Conservation (phyloP, 2,329 filamentous ascomycete species). For the Fusarium citri region DNA sequence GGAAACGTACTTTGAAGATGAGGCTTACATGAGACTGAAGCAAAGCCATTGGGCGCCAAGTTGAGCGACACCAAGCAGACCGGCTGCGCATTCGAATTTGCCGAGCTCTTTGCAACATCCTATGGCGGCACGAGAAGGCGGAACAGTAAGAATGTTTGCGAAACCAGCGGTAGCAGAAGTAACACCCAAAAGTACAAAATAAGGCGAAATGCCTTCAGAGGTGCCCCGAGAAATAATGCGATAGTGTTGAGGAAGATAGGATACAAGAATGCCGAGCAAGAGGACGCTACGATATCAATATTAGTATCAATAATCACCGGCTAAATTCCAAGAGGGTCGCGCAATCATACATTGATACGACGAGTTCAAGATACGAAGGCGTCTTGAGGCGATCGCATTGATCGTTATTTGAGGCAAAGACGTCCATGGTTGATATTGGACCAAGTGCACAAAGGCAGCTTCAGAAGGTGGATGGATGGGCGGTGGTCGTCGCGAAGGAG, state of each 20-base stretch:
- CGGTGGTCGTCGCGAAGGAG: constrained; percentile 4
- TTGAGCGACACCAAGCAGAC: constrained; percentile 88
- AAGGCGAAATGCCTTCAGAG: constrained; percentile 94
- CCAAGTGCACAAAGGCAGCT: constrained; percentile 17
- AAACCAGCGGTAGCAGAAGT: constrained; percentile 90
- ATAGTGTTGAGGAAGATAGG: constrained; percentile 93
- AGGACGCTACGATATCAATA: constrained; percentile 67
- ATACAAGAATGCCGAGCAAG: constrained; percentile 87
- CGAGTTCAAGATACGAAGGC: constrained; percentile 66
- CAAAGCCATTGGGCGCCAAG: constrained; percentile 92
- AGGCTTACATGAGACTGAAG: constrained; percentile 86
- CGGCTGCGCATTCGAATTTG: constrained; percentile 84
- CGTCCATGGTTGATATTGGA: constrained; percentile 40
- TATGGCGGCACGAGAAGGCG: constrained; percentile 84
- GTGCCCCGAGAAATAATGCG: constrained; percentile 88
- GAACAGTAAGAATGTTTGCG: constrained; percentile 90
- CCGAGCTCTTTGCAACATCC: constrained; percentile 86
- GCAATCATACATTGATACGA: constrained; percentile 64
- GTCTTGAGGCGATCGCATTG: constrained; percentile 64
- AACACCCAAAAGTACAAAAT: constrained; percentile 93
- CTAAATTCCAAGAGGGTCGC: background rate
- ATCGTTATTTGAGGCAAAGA: constrained; percentile 41
- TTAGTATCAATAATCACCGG: constrained; percentile 5
- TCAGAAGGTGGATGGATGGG: background rate
- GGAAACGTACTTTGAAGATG: constrained; percentile 32